Conservation (phyloP, 2,329 filamentous ascomycete species). For the Fusarium sp. region DNA sequence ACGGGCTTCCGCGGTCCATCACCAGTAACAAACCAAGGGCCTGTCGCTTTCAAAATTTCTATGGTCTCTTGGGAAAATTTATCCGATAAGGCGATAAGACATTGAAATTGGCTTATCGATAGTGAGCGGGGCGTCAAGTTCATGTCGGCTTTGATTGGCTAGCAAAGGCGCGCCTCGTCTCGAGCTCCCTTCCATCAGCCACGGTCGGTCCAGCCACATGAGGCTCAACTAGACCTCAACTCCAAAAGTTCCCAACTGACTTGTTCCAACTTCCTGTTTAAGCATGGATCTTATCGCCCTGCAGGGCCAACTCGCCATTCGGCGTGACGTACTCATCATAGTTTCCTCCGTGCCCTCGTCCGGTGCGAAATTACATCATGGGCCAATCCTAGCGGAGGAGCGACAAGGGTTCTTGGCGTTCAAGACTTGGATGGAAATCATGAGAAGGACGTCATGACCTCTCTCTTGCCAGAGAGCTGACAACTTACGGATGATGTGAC, state of each 20-base stretch:
- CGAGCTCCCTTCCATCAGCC: not conserved
- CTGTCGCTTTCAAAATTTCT: constrained; percentile 39
- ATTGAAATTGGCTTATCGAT: constrained; percentile 35
- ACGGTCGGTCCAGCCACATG: constrained; percentile 6
- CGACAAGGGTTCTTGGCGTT: not conserved
- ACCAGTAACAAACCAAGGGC: constrained; percentile 18
- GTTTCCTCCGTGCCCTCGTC: not conserved
- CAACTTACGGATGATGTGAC: not conserved
- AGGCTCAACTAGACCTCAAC: constrained; percentile 3
- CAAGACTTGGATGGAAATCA: not conserved
- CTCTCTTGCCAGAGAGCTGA: not conserved
- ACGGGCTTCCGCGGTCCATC: constrained; percentile 36
- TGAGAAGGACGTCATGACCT: not conserved
- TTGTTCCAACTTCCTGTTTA: constrained; percentile 28
- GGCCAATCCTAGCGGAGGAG: not conserved
- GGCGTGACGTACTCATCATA: constrained; percentile 16
- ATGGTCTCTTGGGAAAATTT: constrained; percentile 35
- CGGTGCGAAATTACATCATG: not conserved
- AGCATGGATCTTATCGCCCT: constrained; percentile 27
- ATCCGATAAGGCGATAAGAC: constrained; percentile 30
- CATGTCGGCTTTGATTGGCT: not conserved
- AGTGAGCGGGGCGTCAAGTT: constrained; percentile 7
- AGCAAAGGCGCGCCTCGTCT: not conserved
- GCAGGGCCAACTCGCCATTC: constrained; percentile 10
- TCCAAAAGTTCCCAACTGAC: not conserved